Conservation (phyloP, 192 early-diverging fungal species). For the Backusella morwellensis region DNA sequence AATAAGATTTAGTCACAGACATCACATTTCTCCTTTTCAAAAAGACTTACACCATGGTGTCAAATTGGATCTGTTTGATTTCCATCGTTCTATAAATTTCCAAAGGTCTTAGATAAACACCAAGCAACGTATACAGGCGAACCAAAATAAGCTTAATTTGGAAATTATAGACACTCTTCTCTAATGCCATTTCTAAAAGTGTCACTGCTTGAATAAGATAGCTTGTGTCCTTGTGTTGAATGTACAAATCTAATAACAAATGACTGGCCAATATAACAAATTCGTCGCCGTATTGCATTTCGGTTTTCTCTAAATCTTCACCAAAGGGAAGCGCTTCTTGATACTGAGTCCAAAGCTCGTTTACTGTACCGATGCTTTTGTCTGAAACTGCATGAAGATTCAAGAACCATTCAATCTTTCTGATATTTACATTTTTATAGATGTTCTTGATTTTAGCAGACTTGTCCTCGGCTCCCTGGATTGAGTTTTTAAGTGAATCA, state of each 20-base stretch:
- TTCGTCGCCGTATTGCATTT: slow-evolving; percentile 81
- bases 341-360: slow-evolving; percentile 41
- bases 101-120: slow-evolving; percentile 57
- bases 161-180: slow-evolving; percentile 76
- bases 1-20: not conserved
- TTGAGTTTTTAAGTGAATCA: slow-evolving; percentile 21
- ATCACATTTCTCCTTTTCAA: slow-evolving; percentile 25
- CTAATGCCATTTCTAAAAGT: slow-evolving; percentile 74
- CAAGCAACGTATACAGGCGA: slow-evolving; percentile 74
- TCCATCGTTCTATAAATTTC: slow-evolving; percentile 70
- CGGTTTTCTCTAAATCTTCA: slow-evolving; percentile 60
- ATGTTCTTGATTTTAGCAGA: slow-evolving; percentile 32
- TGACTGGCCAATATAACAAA: slow-evolving; percentile 65
- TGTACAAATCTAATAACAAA: slow-evolving; percentile 54
- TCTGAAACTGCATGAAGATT: slow-evolving; percentile 4
- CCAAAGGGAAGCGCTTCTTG: slow-evolving; percentile 45
- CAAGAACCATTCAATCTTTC: slow-evolving; percentile 40
- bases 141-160: slow-evolving; percentile 87
- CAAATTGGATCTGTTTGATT: slow-evolving; percentile 91
- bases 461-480: slow-evolving; percentile 39
- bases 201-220: slow-evolving; percentile 49
- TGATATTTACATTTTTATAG: slow-evolving; percentile 34
- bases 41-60: slow-evolving; percentile 68
- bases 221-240: slow-evolving; percentile 37
- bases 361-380: slow-evolving; percentile 26